These are phyloP conservation scores for Filobasidium wieringae DNA, from an alignment of 768 basidiomycete genomes.

Conservation along the genomic window DNA sequence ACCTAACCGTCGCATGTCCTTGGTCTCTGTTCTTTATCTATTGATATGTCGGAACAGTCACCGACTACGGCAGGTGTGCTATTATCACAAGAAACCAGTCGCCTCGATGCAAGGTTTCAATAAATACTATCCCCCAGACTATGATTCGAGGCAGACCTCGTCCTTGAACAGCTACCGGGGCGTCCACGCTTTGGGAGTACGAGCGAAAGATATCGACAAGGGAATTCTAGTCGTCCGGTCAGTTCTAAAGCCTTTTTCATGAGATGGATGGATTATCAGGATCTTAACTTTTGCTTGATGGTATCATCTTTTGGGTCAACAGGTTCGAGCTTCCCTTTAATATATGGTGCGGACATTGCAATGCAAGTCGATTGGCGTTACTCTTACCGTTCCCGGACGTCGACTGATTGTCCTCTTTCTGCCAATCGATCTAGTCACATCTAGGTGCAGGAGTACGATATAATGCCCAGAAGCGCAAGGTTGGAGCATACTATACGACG, in stretches of 20 bases:
- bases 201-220: conserved; percentile 90
- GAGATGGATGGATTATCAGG: too few relatives aligned
- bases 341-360: conserved; percentile 66
- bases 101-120: conserved; percentile 61
- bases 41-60: too few relatives aligned
- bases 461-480: conserved; percentile 96
- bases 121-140: conserved; percentile 70
- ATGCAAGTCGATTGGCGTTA: conserved; percentile 36
- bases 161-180: conserved; percentile 44
- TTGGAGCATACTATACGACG: conserved; percentile 87
- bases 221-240: conserved; percentile 81
- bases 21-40: too few relatives aligned
- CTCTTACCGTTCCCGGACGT: not conserved
- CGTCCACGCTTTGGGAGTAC: conserved; percentile 84
- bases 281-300: too few relatives aligned
- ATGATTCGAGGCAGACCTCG: conserved; percentile 49
- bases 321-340: conserved; percentile 83
- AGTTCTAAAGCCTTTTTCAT: too few relatives aligned
- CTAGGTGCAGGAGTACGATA: conserved; percentile 99
- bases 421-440: conserved; percentile 49
- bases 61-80: too few relatives aligned
- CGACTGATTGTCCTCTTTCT: not conserved
- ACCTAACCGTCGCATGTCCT: too few relatives aligned
- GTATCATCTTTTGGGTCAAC: too few relatives aligned
- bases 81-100: too few relatives aligned